Conservation (phyloP, 257 asterid species). For the Nicotiana attenuata region DNA sequence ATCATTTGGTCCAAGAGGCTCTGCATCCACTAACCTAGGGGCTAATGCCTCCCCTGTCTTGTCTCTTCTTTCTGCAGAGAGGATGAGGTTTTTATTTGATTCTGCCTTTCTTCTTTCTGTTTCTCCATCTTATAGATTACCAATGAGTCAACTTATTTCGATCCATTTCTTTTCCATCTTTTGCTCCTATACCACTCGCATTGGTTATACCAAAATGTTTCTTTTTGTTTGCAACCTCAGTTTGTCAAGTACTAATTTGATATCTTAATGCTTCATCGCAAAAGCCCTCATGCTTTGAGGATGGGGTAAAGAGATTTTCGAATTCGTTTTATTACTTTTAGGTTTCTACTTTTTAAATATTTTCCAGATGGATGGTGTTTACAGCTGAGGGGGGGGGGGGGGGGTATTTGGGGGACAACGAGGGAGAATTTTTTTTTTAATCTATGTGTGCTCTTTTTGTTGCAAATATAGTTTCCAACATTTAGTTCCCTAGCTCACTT, state of each 20-base stretch:
- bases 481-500: not conserved
- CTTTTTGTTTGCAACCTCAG: not conserved
- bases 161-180: not conserved
- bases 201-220: not conserved
- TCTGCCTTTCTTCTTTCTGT: not conserved
- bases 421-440: not conserved
- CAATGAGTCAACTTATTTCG: not conserved
- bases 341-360: not conserved
- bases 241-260: not conserved
- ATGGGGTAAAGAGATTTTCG: not conserved
- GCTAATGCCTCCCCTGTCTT: not conserved
- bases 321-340: not conserved
- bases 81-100: not conserved
- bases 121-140: not conserved
- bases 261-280: not conserved
- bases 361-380: not conserved
- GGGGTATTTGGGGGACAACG: not conserved
- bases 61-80: conserved; percentile 4
- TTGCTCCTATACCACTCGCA: not conserved
- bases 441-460: not conserved
- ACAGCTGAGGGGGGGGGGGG: too few species aligned
- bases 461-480: not conserved
- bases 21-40: not conserved
- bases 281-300: not conserved
- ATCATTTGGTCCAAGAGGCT: not conserved